Conservation (phyloP, 495 filamentous ascomycete species). For the Penicillium atrosanguineum region DNA sequence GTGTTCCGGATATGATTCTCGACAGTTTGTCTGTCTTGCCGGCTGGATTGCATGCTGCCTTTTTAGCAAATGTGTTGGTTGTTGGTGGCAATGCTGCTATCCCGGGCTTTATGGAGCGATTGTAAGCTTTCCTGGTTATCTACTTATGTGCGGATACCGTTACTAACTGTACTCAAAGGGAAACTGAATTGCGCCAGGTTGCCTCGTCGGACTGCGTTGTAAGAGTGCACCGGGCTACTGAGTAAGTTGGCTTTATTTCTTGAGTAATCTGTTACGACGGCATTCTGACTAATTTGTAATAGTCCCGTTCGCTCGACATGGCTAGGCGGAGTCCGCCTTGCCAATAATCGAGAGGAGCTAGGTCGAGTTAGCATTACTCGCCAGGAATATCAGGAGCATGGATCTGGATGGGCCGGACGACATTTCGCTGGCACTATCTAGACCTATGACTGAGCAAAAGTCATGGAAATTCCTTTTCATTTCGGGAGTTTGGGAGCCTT, state of each 20-base stretch:
- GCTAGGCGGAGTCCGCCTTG: slow-evolving; percentile 77
- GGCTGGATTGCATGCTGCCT: slow-evolving; percentile 68
- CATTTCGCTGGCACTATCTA: slow-evolving; percentile 58
- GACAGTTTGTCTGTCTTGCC: slow-evolving; percentile 78
- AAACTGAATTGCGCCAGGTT: slow-evolving; percentile 70
- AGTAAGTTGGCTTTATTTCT: slow-evolving; percentile 43
- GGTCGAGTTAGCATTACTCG: slow-evolving; percentile 69
- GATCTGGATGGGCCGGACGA: slow-evolving; percentile 70
- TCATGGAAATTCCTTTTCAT: neutral
- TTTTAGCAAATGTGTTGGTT: slow-evolving; percentile 83
- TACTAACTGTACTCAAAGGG: slow-evolving; percentile 31
- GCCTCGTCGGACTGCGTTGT: slow-evolving; percentile 77
- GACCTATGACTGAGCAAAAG: slow-evolving; percentile 7
- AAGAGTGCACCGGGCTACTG: slow-evolving; percentile 63
- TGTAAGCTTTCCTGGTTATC: slow-evolving; percentile 44
- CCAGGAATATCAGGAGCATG: slow-evolving; percentile 86
- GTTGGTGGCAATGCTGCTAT: slow-evolving; percentile 84
- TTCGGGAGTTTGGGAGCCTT: slow-evolving; percentile 13
- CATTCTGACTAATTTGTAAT: neutral
- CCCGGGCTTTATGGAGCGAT: slow-evolving; percentile 75
- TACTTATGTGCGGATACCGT: neutral
- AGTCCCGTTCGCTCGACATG: slow-evolving; percentile 79
- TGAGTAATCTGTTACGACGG: too few species aligned
- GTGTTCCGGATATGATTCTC: slow-evolving; percentile 75
- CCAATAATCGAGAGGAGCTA: slow-evolving; percentile 60